phyloP scores from a whole-genome alignment of 1,139 yeast genomes.

The Suhomyces guaymorum region DNA sequence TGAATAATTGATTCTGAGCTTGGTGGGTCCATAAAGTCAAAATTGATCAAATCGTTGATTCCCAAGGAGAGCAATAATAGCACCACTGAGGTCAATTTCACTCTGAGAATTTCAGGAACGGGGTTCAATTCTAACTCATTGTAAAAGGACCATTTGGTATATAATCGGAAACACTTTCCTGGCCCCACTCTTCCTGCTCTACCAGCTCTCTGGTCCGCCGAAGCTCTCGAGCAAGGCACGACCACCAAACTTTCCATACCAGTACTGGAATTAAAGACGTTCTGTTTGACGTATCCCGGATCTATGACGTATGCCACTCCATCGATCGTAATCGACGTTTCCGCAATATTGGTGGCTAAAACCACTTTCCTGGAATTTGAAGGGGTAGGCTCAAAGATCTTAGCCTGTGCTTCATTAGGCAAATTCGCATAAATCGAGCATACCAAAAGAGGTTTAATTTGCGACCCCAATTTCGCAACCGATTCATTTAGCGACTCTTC shows the following conservation, averaged over 20 bases:
- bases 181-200: conserved; percentile 98
- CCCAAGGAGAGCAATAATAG: conserved; percentile 77
- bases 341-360: conserved; percentile 94
- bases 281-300: conserved; percentile 90
- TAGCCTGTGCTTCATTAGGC: conserved; percentile 79
- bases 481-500: conserved; percentile 73
- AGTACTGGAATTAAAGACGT: conserved; percentile 73
- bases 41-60: conserved; percentile 73
- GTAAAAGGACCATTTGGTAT: conserved; percentile 81
- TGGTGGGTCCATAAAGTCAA: conserved; percentile 90
- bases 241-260: conserved; percentile 91
- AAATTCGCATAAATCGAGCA: conserved; percentile 92
- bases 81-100: conserved; percentile 76
- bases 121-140: conserved; percentile 79
- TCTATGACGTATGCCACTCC: conserved; percentile 89
- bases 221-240: conserved; percentile 86
- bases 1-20: conserved; percentile 68
- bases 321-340: conserved; percentile 92
- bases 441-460: conserved; percentile 63
- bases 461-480: conserved; percentile 59
- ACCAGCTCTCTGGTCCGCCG: conserved; percentile 95
- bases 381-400: conserved; percentile 88
- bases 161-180: conserved; percentile 88
- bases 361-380: conserved; percentile 79
- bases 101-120: conserved; percentile 84